Evolutionary conservation across 2,329 filamentous ascomycete genomes (phyloP), one percentile per base, ranked within the genome.

Genomic region (Paecilomyces niveus): DNA sequence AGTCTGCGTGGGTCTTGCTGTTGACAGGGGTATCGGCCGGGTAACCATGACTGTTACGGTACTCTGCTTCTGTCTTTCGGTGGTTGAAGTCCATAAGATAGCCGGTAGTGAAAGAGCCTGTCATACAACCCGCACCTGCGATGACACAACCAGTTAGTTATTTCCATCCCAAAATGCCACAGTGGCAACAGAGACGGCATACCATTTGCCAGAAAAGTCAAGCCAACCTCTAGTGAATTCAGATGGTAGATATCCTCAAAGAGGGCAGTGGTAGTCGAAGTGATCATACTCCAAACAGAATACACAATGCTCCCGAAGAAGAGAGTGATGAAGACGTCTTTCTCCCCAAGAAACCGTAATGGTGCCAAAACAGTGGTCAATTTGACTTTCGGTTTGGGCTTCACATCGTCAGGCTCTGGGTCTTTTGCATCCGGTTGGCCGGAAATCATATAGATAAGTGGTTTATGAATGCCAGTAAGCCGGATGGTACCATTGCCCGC

Each of bases 271-370:
- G 78, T 81, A 11, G 70, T 76, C 1, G 77, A 74, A 1, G 76
- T 79, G 4, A 81, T 73, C 78, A 81, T 81, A 22, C 72, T 78
- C 78, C 78, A 81, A 11, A 78, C 71, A 0, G 78, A 73, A 61
- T 80, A 81, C 1, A 78, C 71, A 5, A 78, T 70, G 10, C 72
- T 72, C 50, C 78, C 76, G 49, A 74, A 81, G 55, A 78, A 64
- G 0, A 81, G 64, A 3, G 72, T 74, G 52, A 74, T 66, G 51
- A 79, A 70, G 13, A 81, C 74, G 55, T 81, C 79, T 59, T 79
- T 80, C 58, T 81, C 76, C 7, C 63, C 60, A 2, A 81, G 68
- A 57, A 79, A 73, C 11, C 64, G 65, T 2, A 81, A 63, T 0
- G 79, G 77, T 7, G 68, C 66, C 2, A 77, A 26, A 11, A 78